Base-by-base conservation (phyloP, 1,284 basidiomycete species). In the Coriolopsis trogii region DNA sequence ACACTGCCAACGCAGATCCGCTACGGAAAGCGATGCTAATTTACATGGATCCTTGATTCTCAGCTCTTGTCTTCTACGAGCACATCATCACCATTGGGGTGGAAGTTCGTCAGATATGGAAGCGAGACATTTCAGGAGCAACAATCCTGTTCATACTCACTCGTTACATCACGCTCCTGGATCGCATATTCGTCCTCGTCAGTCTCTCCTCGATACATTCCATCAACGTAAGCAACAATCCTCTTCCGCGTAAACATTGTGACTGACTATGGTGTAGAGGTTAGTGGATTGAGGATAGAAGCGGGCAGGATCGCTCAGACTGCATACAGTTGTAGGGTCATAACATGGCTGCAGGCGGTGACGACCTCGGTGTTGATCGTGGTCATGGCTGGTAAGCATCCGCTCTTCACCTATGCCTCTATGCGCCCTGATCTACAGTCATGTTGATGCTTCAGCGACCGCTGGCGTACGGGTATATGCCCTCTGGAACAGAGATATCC, bases 381-480 rank as follows among this genome's bases (percentile, higher is more conserved):
- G 2, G 53, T 56, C 10, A 50, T 59, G 40, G 51, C 57, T n/a
- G 51, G 57, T 59, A 15, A 18, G 51, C 43, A n/a, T n/a, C n/a
- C 2, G 16, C n/a, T 3, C n/a, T 16, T 3, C 16, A 5, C 6
- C 26, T 42, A 34, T 34, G 4, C 21, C 21, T 21, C 6, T 9
- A 33, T 30, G 21, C 20, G 12, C 12, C 7, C 16, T 40, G 13
- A 39, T 15, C 5, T 5, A 29, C 4, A n/a, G n/a, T n/a, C n/a
- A n/a, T n/a, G n/a, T 18, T 10, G 3, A 20, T 16, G 10, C 1
- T 23, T 3, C 29, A 60, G 59, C 55, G 13, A 52, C 57, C 23
- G 54, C 46, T 0, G 53, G 56, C 1, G 33, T 59, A 15, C 59
- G 59, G n/a, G 45, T 61, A 2, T 63, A 46, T 33, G 61, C 59